Evolutionary conservation across 1,284 basidiomycete species (phyloP), one percentile per base, ranked within the genome.

Genomic region (Termitomyces sp.): DNA sequence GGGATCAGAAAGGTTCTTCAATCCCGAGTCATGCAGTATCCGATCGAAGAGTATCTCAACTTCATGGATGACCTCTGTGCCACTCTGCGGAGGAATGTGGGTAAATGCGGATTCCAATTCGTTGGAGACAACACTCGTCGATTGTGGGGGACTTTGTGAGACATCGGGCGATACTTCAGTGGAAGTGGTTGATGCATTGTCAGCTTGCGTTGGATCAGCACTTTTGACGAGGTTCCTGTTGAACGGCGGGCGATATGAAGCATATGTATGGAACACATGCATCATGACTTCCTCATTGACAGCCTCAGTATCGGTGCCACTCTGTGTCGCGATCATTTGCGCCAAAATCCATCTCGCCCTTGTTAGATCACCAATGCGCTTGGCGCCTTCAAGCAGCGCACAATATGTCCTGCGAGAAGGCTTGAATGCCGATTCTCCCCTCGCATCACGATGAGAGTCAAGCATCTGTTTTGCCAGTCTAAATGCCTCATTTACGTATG

Each of bases 271-370:
- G 69, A 98, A 94, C 7, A 98, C 72, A 63, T 92, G 86, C 60
- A 82, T 79, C 81, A 98, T 83, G 26, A 90, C 79, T 62, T 87
- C 82, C 53, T 89, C 86, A 59, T 90, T 80, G 12, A 94, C 79
- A 40, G 67, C 62, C 17, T 51, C 59, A 21, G 13, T 36, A 17
- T 61, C 55, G 53, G 61, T 43, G 38, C 59, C 30, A 56, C 58
- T 47, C 57, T 62, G 61, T 60, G 64, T 61, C 64, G 68, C 64
- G 70, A 93, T 81, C 72, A 94, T 86, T 74, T 98, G 93, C 0
- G 90, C 90, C 53, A 99, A 73, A 55, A 98, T 88, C 95, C 94
- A 98, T 56, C 95, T 77, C 7, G 88, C 86, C 45, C 92, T 78
- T 8, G 80, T 76, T 8, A 99, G 70, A 68, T 98, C 96, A 0